phyloP scores from a whole-genome alignment of 352 stramenopile genomes.

The Thraustochytrium aureum region DNA sequence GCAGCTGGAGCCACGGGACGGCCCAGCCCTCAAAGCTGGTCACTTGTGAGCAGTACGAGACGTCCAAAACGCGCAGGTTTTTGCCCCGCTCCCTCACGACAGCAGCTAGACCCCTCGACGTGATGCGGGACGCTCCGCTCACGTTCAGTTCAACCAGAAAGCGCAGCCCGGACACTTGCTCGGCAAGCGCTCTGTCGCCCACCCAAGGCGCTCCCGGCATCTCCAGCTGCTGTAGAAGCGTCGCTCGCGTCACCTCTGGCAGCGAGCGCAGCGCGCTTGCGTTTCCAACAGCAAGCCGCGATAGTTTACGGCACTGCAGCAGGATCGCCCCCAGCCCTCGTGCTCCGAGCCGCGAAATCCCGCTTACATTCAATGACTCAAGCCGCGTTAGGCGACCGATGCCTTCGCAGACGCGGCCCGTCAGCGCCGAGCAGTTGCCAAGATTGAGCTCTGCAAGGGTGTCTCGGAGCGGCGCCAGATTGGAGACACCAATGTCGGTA shows the following conservation, averaged over 20 bases:
- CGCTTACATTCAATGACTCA: neutral
- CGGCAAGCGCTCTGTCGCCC: neutral
- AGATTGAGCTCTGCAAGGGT: neutral
- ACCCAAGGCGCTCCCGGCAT: neutral
- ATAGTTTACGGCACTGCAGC: neutral
- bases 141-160: neutral
- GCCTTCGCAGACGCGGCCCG: neutral
- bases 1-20: neutral
- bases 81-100: neutral
- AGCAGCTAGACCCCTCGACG: neutral
- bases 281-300: neutral
- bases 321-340: neutral
- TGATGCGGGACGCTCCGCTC: neutral
- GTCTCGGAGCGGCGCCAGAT: neutral
- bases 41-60: slow-evolving; percentile 25
- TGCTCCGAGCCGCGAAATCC: neutral
- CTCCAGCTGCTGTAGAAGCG: too few relatives aligned
- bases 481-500: neutral
- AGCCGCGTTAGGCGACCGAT: neutral
- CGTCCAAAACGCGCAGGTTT: slow-evolving; percentile 2
- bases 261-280: neutral
- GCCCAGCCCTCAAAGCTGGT: slow-evolving; percentile 1
- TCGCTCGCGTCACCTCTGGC: too few relatives aligned
- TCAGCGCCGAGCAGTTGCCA: neutral
- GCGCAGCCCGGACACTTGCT: neutral